Conservation (phyloP, 306 rosid species). For the Leucaena leucocephala region DNA sequence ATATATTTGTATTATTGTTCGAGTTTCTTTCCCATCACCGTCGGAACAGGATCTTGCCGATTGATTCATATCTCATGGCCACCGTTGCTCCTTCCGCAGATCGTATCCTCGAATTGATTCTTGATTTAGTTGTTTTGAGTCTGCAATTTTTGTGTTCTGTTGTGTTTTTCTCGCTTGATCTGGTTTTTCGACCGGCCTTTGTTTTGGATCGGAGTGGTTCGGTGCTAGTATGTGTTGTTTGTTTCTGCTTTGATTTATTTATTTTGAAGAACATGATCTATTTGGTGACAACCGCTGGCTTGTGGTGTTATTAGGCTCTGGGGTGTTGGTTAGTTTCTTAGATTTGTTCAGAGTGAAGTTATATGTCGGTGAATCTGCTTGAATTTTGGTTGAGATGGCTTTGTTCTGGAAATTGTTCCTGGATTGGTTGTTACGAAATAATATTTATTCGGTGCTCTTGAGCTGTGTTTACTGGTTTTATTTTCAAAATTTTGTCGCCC, state of each 20-base stretch:
- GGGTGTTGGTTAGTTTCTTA: neutral
- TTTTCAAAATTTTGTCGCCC: conserved; percentile 42
- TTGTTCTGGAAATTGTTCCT: neutral
- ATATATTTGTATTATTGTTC: neutral
- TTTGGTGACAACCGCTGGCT: neutral
- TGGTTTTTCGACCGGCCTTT: neutral
- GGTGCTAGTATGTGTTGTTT: neutral
- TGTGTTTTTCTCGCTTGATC: conserved; percentile 29
- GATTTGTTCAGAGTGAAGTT: neutral
- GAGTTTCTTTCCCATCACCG: neutral
- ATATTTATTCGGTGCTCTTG: neutral
- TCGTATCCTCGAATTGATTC: conserved; percentile 71
- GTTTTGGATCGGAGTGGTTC: conserved; percentile 35
- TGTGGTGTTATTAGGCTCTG: neutral
- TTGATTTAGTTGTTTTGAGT: neutral
- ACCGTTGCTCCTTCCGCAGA: conserved; percentile 82
- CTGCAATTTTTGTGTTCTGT: neutral
- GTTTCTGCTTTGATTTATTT: neutral
- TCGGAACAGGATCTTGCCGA: conserved; percentile 50
- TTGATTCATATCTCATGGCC: conserved; percentile 60
- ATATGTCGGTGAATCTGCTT: neutral
- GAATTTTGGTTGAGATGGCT: conserved; percentile 8
- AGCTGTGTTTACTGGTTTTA: neutral
- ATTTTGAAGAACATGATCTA: neutral
- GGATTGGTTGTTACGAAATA: neutral